Evolutionary conservation across 2,329 filamentous ascomycete species (phyloP).

Genomic region (Fusarium palustre): DNA sequence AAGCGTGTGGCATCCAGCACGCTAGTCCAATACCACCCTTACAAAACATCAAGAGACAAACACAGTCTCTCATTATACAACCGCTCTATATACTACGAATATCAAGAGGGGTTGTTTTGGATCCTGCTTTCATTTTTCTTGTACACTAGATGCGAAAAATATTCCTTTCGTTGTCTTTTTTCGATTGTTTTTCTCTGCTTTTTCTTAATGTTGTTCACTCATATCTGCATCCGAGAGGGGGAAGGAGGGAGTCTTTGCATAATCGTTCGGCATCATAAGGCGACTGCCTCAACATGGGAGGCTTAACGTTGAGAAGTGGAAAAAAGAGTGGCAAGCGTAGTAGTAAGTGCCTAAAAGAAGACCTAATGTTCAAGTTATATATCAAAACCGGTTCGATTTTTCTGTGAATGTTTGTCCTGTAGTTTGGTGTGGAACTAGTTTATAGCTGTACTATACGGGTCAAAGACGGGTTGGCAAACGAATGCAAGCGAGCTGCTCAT

Average conservation of each 20-base stretch:
- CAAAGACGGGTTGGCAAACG: background rate
- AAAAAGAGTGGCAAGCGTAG: constrained; percentile 26
- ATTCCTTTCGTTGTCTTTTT: constrained; percentile 9
- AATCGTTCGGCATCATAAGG: constrained; percentile 33
- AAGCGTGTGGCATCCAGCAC: constrained; percentile 1
- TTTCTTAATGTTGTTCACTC: constrained; percentile 13
- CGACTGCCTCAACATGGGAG: constrained; percentile 13
- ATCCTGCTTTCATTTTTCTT: constrained; percentile 38
- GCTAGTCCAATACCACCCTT: constrained; percentile 30
- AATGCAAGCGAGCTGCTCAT: background rate
- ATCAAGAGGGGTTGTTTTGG: constrained; percentile 43
- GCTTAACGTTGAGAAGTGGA: constrained; percentile 20
- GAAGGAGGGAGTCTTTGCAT: constrained; percentile 29
- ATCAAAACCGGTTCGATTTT: background rate
- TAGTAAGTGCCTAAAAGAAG: constrained; percentile 34
- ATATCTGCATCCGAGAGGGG: constrained; percentile 23
- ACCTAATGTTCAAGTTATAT: constrained; percentile 28
- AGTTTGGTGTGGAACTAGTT: background rate
- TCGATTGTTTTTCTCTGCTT: background rate
- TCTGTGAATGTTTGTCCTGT: background rate
- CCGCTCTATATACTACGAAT: constrained; percentile 44
- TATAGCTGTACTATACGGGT: background rate
- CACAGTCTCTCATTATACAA: constrained; percentile 31
- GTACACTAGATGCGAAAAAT: constrained; percentile 41
- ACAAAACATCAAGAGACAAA: constrained; percentile 15